phyloP scores from a whole-genome alignment of 345 rosid genomes.

The Carallia pectinifolia region DNA sequence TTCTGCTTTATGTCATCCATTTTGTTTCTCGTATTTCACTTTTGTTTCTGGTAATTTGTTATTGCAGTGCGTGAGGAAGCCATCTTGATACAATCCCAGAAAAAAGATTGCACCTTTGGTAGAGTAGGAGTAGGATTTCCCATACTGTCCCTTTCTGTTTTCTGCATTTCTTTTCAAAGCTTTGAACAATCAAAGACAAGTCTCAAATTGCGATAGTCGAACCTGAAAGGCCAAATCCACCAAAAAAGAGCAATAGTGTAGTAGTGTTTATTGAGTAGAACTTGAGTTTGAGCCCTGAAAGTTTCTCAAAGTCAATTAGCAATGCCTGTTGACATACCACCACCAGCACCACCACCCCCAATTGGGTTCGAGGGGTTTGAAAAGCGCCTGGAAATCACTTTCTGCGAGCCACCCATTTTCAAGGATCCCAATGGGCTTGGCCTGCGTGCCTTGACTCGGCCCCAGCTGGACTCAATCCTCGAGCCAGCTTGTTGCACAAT shows the following conservation, averaged over 20 bases:
- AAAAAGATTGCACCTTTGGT: constrained; percentile 1
- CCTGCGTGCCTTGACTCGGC: constrained; percentile 43
- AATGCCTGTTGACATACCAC: constrained; percentile 21
- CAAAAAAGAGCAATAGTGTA: not conserved
- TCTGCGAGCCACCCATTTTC: constrained; percentile 50
- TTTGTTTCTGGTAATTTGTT: not conserved
- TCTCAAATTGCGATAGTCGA: not conserved
- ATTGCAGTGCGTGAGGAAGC: constrained; percentile 74
- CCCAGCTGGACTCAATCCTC: constrained; percentile 61
- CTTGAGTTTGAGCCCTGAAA: not conserved
- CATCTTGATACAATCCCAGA: constrained; percentile 55
- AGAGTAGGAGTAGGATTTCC: constrained; percentile 36
- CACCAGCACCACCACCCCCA: constrained; percentile 28
- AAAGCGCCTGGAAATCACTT: constrained; percentile 67
- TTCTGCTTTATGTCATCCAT: not conserved
- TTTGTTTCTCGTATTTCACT: not conserved
- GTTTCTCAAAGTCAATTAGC: not conserved
- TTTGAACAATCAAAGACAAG: not conserved
- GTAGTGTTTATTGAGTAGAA: no score
- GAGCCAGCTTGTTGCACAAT: constrained; percentile 63
- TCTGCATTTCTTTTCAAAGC: not conserved
- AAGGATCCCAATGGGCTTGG: constrained; percentile 51
- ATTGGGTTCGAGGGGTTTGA: constrained; percentile 76
- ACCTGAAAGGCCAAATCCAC: not conserved
- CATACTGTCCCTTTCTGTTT: not conserved